Percentiles rank a stretch among this genome's conserved stretches.
These are phyloP conservation scores for Nakaseomyces delphensis DNA, from an alignment of 1,139 yeast genomes.

Conservation along the genomic window DNA sequence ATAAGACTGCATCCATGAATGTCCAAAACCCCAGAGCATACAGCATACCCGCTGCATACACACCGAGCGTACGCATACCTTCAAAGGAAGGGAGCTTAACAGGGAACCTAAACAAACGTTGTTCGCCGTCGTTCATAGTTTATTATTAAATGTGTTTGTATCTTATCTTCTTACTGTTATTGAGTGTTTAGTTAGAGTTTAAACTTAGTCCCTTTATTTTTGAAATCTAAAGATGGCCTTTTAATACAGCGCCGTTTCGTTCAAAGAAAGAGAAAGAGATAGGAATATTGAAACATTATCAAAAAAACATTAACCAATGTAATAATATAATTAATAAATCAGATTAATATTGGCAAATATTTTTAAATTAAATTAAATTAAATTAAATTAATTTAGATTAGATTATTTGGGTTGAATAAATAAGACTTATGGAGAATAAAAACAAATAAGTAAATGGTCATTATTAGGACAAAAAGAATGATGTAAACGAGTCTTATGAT, in stretches of 20 bases:
- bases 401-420: not conserved
- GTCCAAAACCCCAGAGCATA: slow-evolving; percentile 89
- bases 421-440: not conserved
- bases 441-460: not conserved
- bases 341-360: no score
- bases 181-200: not conserved
- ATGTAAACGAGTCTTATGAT: no score
- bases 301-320: no score
- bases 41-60: slow-evolving; percentile 26
- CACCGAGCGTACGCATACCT: slow-evolving; percentile 65
- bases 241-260: no score
- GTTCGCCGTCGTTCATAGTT: slow-evolving; percentile 18
- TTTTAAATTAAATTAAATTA: no score
- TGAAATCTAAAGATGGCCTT: no score
- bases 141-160: no score
- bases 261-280: no score
- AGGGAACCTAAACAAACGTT: slow-evolving; percentile 44
- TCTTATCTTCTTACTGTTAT: not conserved
- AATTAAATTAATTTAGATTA: no score
- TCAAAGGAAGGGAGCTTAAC: slow-evolving; percentile 60
- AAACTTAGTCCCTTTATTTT: no score
- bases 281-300: no score
- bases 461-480: not conserved
- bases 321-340: not conserved
- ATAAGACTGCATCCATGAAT: slow-evolving; percentile 80